phyloP scores from a whole-genome alignment of 1,284 basidiomycete species.

The Leccinum pallidistipes region DNA sequence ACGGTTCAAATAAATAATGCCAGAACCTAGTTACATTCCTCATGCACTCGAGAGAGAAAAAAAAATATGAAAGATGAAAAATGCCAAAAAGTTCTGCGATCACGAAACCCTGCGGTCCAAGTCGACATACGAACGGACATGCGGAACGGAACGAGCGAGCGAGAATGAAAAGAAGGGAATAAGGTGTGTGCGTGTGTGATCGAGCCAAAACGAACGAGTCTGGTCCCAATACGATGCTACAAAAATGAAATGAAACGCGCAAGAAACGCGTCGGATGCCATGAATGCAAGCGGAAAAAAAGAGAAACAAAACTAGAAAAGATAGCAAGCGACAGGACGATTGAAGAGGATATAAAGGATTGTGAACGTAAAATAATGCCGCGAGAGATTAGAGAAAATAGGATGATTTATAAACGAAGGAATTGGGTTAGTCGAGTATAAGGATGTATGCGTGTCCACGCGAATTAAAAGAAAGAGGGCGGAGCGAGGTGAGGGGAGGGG shows the following conservation, averaged over 20 bases:
- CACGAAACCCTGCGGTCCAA: background rate
- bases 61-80: background rate
- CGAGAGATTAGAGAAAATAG: background rate
- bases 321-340: background rate
- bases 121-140: background rate
- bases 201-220: background rate
- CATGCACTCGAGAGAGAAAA: background rate
- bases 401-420: background rate
- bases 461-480: background rate
- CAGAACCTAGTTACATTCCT: background rate
- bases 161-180: background rate
- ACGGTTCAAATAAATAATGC: background rate
- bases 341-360: background rate
- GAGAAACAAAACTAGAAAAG: background rate
- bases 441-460: background rate
- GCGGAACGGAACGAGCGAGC: background rate
- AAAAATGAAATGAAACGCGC: background rate
- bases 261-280: background rate
- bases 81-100: background rate
- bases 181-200: background rate
- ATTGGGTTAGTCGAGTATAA: background rate
- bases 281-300: background rate
- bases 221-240: background rate
- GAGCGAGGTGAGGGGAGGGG: no score
- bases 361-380: background rate